Conservation (phyloP, 2,329 filamentous ascomycete genomes). For the Grosmannia serpens region DNA sequence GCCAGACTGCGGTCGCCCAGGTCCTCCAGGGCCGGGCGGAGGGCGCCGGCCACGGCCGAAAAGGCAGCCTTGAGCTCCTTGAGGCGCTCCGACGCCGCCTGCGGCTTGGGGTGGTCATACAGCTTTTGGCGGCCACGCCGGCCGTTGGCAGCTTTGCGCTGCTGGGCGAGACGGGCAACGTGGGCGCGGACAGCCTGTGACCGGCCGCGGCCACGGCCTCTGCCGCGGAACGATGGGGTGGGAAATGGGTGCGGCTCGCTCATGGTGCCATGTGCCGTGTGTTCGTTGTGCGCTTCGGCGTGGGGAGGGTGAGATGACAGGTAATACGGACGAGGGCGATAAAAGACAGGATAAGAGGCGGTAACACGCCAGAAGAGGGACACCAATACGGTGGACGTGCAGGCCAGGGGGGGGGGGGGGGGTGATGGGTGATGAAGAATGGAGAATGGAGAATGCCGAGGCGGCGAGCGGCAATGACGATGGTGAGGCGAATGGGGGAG, state of each 20-base stretch:
- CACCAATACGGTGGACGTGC: background rate
- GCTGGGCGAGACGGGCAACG: constrained; percentile 17
- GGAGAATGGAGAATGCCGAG: background rate
- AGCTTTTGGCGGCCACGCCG: constrained; percentile 43
- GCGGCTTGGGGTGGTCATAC: constrained; percentile 40
- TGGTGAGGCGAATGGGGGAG: background rate
- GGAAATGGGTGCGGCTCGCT: constrained; percentile 9
- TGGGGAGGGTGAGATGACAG: background rate
- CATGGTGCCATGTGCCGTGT: constrained; percentile 14
- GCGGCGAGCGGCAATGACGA: background rate
- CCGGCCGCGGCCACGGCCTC: constrained; percentile 24
- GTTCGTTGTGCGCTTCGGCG: background rate
- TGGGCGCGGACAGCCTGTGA: constrained; percentile 15
- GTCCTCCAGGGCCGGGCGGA: constrained; percentile 55
- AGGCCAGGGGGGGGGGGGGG: background rate
- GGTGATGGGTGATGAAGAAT: too few species aligned
- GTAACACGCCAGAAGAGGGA: background rate
- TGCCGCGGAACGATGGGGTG: constrained; percentile 11
- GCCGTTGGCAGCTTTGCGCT: constrained; percentile 23
- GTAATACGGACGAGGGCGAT: background rate
- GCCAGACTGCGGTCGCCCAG: constrained; percentile 50
- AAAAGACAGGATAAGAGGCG: background rate
- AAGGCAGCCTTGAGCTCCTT: constrained; percentile 55
- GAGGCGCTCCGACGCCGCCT: constrained; percentile 51
- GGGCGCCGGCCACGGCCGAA: constrained; percentile 47